Conservation (phyloP, 2,329 filamentous ascomycete species). For the Cordyceps farinosa region DNA sequence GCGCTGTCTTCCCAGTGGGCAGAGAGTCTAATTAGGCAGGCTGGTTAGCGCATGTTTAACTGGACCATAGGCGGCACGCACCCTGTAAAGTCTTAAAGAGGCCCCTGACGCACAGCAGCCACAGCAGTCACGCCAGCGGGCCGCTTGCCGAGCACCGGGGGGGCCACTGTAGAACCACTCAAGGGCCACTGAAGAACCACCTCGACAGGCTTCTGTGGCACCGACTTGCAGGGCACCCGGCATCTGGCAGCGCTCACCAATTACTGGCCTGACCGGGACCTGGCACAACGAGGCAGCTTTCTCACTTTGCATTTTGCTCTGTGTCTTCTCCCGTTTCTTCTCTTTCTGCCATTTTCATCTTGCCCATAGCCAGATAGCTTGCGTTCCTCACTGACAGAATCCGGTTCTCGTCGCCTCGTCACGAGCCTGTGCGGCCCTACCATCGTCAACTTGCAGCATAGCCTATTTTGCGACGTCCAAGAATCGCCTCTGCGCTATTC, state of each 20-base stretch:
- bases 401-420: background rate
- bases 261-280: constrained; percentile 12
- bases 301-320: constrained; percentile 16
- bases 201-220: background rate
- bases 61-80: background rate
- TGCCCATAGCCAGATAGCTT: constrained; percentile 9
- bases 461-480: background rate
- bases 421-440: constrained; percentile 1
- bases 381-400: background rate
- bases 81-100: background rate
- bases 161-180: background rate
- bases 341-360: constrained; percentile 8
- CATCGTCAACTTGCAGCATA: background rate
- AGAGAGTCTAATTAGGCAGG: background rate
- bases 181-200: background rate
- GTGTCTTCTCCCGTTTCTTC: constrained; percentile 16
- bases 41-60: constrained; percentile 6
- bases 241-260: background rate
- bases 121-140: constrained; percentile 4
- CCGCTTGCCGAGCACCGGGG: constrained; percentile 10
- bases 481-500: constrained; percentile 8
- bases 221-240: constrained; percentile 1
- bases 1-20: background rate
- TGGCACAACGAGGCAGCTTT: constrained; percentile 16
- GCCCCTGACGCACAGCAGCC: background rate